These are phyloP conservation scores for Lathyrus aphaca DNA, from an alignment of 306 rosid genomes.

Conservation along the genomic window DNA sequence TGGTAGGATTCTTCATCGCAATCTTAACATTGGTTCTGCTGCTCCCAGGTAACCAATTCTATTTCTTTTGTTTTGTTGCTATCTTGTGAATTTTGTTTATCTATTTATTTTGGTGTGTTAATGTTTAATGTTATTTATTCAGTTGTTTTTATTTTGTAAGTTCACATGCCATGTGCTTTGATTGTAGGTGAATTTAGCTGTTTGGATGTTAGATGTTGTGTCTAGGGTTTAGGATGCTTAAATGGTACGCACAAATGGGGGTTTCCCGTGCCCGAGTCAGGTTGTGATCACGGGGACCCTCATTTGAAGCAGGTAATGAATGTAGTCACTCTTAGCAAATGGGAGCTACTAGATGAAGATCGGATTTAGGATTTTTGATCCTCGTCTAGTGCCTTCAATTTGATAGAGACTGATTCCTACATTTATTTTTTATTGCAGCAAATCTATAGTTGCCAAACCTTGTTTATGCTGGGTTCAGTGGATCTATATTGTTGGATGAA, in stretches of 20 bases:
- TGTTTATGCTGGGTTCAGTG: neutral
- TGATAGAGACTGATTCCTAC: neutral
- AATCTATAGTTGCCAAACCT: neutral
- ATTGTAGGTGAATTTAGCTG: neutral
- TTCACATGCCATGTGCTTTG: neutral
- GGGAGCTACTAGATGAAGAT: neutral
- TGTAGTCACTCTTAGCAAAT: neutral
- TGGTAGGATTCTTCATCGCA: constrained; percentile 87
- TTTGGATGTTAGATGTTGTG: neutral
- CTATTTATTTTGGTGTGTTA: neutral
- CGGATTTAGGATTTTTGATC: neutral
- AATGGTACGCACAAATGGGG: no score
- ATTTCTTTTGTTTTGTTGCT: neutral
- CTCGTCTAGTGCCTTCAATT: neutral
- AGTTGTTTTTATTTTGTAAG: neutral
- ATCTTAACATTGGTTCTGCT: constrained; percentile 56
- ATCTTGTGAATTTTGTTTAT: neutral
- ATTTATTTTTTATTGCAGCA: neutral
- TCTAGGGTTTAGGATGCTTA: neutral
- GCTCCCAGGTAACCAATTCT: constrained; percentile 59
- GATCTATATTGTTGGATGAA: neutral
- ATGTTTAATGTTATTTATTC: neutral
- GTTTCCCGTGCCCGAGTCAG: no score
- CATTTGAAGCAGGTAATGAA: neutral
- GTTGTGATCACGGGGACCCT: neutral